phyloP scores from a whole-genome alignment of 116 monocot species.

The Dioscorea cayenensis region DNA sequence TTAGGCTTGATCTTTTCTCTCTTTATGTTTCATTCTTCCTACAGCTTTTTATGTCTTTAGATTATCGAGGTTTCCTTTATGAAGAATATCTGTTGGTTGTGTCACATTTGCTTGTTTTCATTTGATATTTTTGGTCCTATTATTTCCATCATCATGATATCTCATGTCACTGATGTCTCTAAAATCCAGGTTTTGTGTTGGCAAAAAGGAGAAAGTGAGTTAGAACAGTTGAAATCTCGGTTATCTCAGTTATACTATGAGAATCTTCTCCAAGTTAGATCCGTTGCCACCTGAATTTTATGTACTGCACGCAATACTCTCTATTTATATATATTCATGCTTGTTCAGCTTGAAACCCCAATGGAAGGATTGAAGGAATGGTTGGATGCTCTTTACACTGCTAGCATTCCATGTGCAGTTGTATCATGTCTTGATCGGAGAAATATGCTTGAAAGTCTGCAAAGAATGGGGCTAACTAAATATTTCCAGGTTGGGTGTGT shows the following conservation, averaged over 20 bases:
- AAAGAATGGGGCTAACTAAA: constrained; percentile 64
- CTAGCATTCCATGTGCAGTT: constrained; percentile 86
- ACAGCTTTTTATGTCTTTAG: background rate
- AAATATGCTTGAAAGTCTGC: constrained; percentile 64
- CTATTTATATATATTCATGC: background rate
- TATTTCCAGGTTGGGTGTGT: constrained; percentile 62
- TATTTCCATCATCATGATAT: background rate
- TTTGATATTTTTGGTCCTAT: background rate
- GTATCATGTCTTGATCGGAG: constrained; percentile 87
- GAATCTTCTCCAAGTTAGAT: constrained; percentile 65
- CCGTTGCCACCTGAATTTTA: constrained; percentile 4
- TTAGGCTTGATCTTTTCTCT: background rate
- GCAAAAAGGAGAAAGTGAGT: constrained; percentile 41
- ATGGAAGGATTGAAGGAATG: constrained; percentile 84
- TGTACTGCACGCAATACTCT: background rate
- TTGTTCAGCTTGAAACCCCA: constrained; percentile 66
- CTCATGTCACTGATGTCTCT: background rate
- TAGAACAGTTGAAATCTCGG: constrained; percentile 82
- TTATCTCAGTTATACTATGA: constrained; percentile 74
- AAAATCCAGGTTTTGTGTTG: constrained; percentile 68
- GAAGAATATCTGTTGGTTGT: background rate
- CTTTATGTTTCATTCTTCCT: background rate
- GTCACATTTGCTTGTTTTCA: background rate
- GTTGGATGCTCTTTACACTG: constrained; percentile 79
- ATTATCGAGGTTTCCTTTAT: background rate